Base-by-base conservation (phyloP, 768 basidiomycete species). In the Mrakia gelida region DNA sequence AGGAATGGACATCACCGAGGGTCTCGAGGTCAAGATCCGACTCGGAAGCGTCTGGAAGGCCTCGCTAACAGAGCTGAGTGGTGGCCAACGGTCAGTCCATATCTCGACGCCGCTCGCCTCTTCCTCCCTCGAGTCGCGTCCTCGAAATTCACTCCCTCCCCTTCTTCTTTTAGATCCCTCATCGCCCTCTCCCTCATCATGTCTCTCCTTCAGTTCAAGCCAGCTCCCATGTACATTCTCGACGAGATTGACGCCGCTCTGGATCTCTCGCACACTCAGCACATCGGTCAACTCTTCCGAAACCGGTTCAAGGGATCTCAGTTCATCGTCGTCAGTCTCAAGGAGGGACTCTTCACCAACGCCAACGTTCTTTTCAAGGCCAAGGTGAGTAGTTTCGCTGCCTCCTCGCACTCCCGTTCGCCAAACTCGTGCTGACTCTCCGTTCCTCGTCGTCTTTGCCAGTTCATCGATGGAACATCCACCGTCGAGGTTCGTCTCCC, bases 221-320 rank as follows among this genome's bases (percentile, higher is more conserved):
- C 96, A 11, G 95, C 96, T 23, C 96, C 95, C 3, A 95, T 98
- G 94, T 98, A 98, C 85, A 99, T 99, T 83, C 89, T 99, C 13
- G 97, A 99, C 85, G 97, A 99, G 85, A 96, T 99, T 80, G 97
- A 98, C 84, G 95, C 97, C 0, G 96, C 96, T 11, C 88, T 98
- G 38, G 97, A 99, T 85, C 86, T 98, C 18, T 95, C 94, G 41
- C 94, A 96, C 81, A 82, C 86, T 1, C 95, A 98, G 82, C 94
- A 99, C 84, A 98, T 99, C 79, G 97, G 96, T 43, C 93, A 94
- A 80, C 89, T 98, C n/a, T 98, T 99, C 89, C 89, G 92, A 61
- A 96, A 92, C 70, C 90, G 97, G 26, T 99, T 99, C 89, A 95
- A 94, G 85, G 96, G 96, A 61, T 92, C 92, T 23, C 97, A 99